These are phyloP conservation scores for Sporisorium reilianum DNA, from an alignment of 1,284 basidiomycete genomes.

Conservation along the genomic window DNA sequence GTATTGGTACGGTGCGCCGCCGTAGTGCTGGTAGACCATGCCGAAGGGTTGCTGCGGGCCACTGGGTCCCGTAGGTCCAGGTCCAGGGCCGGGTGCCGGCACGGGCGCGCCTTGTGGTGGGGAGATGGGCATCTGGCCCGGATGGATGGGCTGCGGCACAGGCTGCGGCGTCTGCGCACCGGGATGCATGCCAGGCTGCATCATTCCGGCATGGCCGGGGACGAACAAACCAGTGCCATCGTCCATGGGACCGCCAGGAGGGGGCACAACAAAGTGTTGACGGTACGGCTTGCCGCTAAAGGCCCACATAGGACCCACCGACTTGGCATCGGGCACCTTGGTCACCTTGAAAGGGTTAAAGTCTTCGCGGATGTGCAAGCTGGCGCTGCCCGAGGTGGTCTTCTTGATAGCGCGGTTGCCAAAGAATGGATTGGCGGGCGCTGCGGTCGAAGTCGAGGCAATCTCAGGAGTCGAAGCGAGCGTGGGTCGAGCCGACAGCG, in stretches of 20 bases:
- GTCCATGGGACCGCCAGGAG: constrained; percentile 32
- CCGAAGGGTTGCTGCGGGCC: constrained; percentile 47
- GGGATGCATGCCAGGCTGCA: constrained; percentile 47
- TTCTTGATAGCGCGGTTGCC: constrained; percentile 79
- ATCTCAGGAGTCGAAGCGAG: constrained; percentile 62
- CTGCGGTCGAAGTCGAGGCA: constrained; percentile 51
- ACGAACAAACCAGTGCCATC: constrained; percentile 43
- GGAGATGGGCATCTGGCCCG: constrained; percentile 33
- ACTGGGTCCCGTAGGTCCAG: constrained; percentile 21
- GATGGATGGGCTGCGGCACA: constrained; percentile 33
- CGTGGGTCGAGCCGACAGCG: constrained; percentile 69
- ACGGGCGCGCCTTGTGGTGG: constrained; percentile 18
- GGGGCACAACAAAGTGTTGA: constrained; percentile 74
- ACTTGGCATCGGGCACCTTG: constrained; percentile 80
- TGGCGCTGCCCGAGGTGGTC: constrained; percentile 71
- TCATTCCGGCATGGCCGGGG: constrained; percentile 26
- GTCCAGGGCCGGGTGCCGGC: constrained; percentile 15
- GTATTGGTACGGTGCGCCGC: constrained; percentile 46
- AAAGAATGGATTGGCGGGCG: constrained; percentile 83
- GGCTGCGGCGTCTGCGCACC: constrained; percentile 38
- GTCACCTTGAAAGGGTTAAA: constrained; percentile 92
- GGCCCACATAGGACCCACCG: constrained; percentile 83
- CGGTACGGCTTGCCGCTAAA: constrained; percentile 88
- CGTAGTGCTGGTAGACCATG: constrained; percentile 54
- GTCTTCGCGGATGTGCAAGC: constrained; percentile 87